These are phyloP conservation scores for Macroventuria anomochaeta DNA, from an alignment of 2,329 filamentous ascomycete species.

Conservation along the genomic window DNA sequence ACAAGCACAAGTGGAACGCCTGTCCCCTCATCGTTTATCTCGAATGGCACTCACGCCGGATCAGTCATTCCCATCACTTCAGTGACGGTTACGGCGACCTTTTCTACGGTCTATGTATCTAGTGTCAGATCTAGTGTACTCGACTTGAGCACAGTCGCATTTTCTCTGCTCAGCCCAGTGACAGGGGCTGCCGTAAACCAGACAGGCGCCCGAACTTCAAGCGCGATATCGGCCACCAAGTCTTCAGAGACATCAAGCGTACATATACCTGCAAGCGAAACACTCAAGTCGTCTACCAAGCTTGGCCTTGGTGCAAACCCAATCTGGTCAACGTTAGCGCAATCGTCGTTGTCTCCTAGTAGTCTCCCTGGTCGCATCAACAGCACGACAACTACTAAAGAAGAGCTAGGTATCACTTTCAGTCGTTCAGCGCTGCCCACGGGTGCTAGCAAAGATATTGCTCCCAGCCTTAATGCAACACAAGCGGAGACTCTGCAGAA, in stretches of 20 bases:
- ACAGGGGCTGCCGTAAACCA: background rate
- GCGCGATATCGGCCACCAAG: background rate
- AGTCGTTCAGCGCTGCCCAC: conserved; percentile 7
- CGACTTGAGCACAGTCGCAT: conserved; percentile 8
- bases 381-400: background rate
- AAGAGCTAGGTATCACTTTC: conserved; percentile 7
- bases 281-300: background rate
- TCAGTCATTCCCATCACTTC: background rate
- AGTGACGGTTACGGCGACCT: conserved; percentile 5
- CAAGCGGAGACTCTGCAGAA: conserved; percentile 6
- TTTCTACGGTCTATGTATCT: conserved; percentile 12
- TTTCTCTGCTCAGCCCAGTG: conserved; percentile 9
- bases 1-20: background rate
- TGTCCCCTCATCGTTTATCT: background rate
- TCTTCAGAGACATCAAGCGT: background rate
- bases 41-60: background rate
- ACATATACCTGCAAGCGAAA: conserved; percentile 8
- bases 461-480: background rate
- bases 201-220: background rate
- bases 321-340: background rate
- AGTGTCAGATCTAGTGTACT: background rate
- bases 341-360: background rate
- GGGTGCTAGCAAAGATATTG: background rate
- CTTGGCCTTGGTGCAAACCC: background rate
- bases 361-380: background rate